Evolutionary conservation across 805 yeast species (phyloP), one percentile per base, ranked within the genome.

Genomic region (Komagataella phaffii): DNA sequence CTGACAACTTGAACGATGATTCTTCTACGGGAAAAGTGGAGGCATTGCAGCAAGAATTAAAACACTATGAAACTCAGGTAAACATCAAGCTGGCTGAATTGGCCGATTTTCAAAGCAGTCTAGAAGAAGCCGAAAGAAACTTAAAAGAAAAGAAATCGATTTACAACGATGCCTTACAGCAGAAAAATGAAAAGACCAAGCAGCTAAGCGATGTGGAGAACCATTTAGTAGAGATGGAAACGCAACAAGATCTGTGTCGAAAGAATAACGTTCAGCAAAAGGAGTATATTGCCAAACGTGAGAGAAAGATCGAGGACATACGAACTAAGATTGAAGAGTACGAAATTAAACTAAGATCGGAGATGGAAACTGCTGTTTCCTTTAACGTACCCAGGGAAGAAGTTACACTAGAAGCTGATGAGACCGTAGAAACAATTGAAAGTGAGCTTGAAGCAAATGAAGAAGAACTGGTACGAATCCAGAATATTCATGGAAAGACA

Each of bases 401-500:
- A 17, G 74, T 81, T 1, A 62, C 62, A 3, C 55, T 72, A 1
- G 53, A 63, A 4, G 71, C 67, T 0, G 62, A 72, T 0, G 74
- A 74, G 45, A 68, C 76, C 1, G 64, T 69, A 14, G 78, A 77
- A 5, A 69, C 73, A 1, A 74, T 84, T 10, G 74, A 72, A 21
- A 55, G 60, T 2, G 83, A 80, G 58, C 71, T 79, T 50, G 68
- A 65, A 21, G 67, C 63, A 17, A 69, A 81, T 14, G 72, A 76
- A 18, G 58, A 61, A 40, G 72, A 73, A 18, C 73, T 85, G 17
- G 66, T 71, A 49, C 72, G 69, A 51, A 78, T 81, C 2, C 85
- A 84, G 56, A 65, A 65, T 46, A 64, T 67, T 21, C 62, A 81
- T 12, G 87, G 85, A 1, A 70, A 76, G 52, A 62, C 81, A 0